Conservation (phyloP, 169 alveolate genomes). For the Plasmodium blacklocki region DNA sequence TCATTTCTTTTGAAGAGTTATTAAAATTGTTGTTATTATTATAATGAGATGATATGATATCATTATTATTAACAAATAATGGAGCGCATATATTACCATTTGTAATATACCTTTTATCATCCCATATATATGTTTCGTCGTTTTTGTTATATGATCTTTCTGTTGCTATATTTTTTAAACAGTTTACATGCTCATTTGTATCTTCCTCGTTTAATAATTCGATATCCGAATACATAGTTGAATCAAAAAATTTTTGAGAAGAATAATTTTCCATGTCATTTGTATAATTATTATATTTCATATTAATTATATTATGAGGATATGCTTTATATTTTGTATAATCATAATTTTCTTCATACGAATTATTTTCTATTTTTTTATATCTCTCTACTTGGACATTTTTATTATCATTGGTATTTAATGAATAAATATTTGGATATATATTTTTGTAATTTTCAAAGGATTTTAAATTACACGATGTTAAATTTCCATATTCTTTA, state of each 20-base stretch:
- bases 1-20: constrained; percentile 1
- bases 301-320: background rate
- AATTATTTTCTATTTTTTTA: background rate
- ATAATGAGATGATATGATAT: too few relatives aligned
- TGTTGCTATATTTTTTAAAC: background rate
- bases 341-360: constrained; percentile 21
- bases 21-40: constrained; percentile 9
- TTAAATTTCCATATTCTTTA: constrained; percentile 33
- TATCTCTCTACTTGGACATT: constrained; percentile 19
- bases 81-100: background rate
- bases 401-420: constrained; percentile 20
- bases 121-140: constrained; percentile 19
- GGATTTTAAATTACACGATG: constrained; percentile 23
- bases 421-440: constrained; percentile 15
- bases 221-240: background rate
- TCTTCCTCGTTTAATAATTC: constrained; percentile 16
- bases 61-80: background rate
- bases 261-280: constrained; percentile 15
- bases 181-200: constrained; percentile 5
- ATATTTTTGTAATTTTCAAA: constrained; percentile 30
- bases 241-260: background rate
- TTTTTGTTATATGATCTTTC: constrained; percentile 10
- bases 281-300: constrained; percentile 3
- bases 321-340: background rate
- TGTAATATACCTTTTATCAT: background rate